phyloP scores from a whole-genome alignment of 257 asterid genomes.

The Ilex asprella region DNA sequence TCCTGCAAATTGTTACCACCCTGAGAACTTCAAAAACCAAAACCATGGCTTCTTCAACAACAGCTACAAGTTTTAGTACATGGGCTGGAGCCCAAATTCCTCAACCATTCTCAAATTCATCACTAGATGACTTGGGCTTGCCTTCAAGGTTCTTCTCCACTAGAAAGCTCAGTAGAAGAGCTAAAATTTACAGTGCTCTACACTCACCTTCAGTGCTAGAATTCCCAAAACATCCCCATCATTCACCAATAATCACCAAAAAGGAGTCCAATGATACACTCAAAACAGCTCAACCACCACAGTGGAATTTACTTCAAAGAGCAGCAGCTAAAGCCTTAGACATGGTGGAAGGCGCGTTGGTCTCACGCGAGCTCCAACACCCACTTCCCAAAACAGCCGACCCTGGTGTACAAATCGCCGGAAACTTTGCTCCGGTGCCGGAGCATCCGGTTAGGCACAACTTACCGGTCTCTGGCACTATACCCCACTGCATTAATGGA shows the following conservation, averaged over 20 bases:
- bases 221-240: constrained; percentile 23
- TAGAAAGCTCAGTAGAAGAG: constrained; percentile 15
- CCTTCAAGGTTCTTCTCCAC: constrained; percentile 17
- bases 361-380: constrained; percentile 32
- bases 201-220: constrained; percentile 32
- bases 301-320: constrained; percentile 42
- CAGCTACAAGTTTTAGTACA: constrained; percentile 7
- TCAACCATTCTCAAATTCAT: constrained; percentile 7
- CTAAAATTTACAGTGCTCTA: constrained; percentile 21
- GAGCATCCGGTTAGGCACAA: constrained; percentile 39
- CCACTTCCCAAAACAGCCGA: constrained; percentile 51
- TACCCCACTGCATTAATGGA: constrained; percentile 50
- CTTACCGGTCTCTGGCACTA: constrained; percentile 36
- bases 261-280: background rate
- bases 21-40: background rate
- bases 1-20: background rate
- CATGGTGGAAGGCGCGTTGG: constrained; percentile 36
- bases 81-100: constrained; percentile 4
- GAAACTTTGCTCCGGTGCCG: constrained; percentile 61
- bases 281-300: constrained; percentile 15
- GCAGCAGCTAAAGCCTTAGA: constrained; percentile 37
- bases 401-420: constrained; percentile 52
- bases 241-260: constrained; percentile 6
- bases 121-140: constrained; percentile 10
- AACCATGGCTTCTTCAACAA: constrained; percentile 24